phyloP scores from a whole-genome alignment of 345 rosid genomes.

The Melaleuca alternifolia region DNA sequence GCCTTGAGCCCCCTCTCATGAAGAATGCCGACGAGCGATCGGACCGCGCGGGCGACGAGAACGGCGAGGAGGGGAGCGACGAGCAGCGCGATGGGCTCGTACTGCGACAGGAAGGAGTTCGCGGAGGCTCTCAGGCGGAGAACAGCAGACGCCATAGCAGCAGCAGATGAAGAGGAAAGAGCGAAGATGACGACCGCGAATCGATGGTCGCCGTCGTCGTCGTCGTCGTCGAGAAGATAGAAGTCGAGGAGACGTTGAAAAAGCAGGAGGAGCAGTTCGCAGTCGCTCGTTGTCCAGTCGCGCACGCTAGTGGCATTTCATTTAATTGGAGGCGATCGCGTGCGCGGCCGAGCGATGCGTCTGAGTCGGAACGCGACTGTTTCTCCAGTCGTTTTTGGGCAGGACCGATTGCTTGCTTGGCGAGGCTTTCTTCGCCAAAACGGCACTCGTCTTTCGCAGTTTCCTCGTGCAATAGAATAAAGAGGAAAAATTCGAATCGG shows the following conservation, averaged over 20 bases:
- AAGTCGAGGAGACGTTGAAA: neutral
- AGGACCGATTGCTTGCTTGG: neutral
- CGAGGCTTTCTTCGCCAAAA: neutral
- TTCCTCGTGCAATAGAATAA: neutral
- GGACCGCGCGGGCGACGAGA: constrained; percentile 36
- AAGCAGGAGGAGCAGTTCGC: neutral
- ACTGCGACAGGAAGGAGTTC: constrained; percentile 49
- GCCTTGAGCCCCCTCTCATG: constrained; percentile 60
- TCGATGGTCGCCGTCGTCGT: neutral
- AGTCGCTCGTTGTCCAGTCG: neutral
- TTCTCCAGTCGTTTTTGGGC: neutral
- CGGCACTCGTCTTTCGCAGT: neutral
- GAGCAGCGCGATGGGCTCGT: constrained; percentile 66
- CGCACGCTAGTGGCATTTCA: neutral
- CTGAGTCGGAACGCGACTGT: too few species aligned
- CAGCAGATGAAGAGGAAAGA: neutral
- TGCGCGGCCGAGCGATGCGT: neutral
- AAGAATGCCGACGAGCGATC: constrained; percentile 32
- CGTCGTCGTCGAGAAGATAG: neutral
- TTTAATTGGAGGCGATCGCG: neutral
- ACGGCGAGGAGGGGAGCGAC: constrained; percentile 58
- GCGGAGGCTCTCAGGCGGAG: constrained; percentile 31
- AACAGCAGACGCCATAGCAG: constrained; percentile 11
- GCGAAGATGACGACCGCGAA: neutral
- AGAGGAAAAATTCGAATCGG: neutral